Evolutionary conservation across 371 early-diverging fungal genomes (phyloP).

Genomic region (Massospora cicadina): DNA sequence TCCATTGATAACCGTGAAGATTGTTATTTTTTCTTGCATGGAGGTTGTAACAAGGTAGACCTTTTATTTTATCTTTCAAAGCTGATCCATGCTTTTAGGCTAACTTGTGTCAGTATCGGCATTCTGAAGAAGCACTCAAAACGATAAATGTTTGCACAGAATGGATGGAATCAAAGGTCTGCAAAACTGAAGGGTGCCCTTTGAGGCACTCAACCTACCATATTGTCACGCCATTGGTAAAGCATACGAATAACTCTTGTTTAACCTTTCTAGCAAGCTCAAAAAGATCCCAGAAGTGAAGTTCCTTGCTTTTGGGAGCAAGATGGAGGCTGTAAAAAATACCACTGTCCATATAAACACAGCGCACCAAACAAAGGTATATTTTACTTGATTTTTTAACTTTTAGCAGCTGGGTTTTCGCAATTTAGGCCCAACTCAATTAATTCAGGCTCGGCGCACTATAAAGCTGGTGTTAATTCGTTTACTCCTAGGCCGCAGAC

Average conservation of each 20-base stretch:
- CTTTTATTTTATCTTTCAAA: neutral
- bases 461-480: neutral
- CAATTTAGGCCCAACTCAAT: neutral
- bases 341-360: constrained; percentile 1
- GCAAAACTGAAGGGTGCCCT: neutral
- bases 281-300: neutral
- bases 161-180: constrained; percentile 2
- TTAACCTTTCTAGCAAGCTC: neutral
- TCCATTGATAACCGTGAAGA: constrained; percentile 5
- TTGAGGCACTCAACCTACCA: constrained; percentile 6
- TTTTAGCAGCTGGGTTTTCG: constrained; percentile 2
- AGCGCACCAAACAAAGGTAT: neutral
- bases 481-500: neutral
- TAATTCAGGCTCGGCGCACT: neutral
- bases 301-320: constrained; percentile 6
- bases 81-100: neutral
- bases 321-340: constrained; percentile 1
- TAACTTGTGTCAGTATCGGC: constrained; percentile 1
- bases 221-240: neutral
- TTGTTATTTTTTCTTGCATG: constrained; percentile 6
- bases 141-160: constrained; percentile 6
- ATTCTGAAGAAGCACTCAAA: constrained; percentile 1
- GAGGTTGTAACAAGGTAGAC: constrained; percentile 6
- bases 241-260: neutral
- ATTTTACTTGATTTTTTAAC: neutral